phyloP scores from a whole-genome alignment of 768 basidiomycete genomes.

The Pleurotus cornucopiae region DNA sequence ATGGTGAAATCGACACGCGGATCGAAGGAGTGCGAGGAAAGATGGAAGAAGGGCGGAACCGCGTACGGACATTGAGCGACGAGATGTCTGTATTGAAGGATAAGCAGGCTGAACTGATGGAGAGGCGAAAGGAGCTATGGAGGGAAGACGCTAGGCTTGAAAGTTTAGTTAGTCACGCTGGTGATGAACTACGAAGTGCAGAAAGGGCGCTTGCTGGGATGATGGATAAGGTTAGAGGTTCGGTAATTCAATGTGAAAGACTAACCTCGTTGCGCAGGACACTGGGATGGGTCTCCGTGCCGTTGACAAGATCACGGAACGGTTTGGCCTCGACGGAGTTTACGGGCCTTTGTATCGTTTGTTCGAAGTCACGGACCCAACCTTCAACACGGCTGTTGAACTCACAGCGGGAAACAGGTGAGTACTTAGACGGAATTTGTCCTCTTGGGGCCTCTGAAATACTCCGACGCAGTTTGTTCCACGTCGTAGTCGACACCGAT shows the following conservation, averaged over 20 bases:
- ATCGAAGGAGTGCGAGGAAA: conserved; percentile 52
- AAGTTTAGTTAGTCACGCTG: conserved; percentile 69
- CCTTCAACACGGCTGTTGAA: conserved; percentile 90
- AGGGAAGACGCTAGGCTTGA: conserved; percentile 89
- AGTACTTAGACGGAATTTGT: neutral
- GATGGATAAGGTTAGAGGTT: conserved; percentile 84
- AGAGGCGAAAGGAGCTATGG: conserved; percentile 91
- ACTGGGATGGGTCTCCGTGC: conserved; percentile 86
- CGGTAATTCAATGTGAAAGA: neutral
- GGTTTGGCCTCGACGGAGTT: conserved; percentile 74
- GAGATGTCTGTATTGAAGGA: conserved; percentile 61
- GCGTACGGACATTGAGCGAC: conserved; percentile 55
- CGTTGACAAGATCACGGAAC: conserved; percentile 78
- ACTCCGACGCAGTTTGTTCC: conserved; percentile 67
- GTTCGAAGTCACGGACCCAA: conserved; percentile 83
- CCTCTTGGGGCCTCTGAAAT: neutral
- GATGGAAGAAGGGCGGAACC: conserved; percentile 61
- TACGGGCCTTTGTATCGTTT: conserved; percentile 93
- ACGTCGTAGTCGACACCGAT: conserved; percentile 97
- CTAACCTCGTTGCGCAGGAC: conserved; percentile 48
- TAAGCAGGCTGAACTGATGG: conserved; percentile 62
- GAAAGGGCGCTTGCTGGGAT: conserved; percentile 80
- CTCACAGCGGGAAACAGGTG: conserved; percentile 95
- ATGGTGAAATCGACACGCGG: conserved; percentile 55
- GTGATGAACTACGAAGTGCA: conserved; percentile 74